These are phyloP conservation scores for Aegle marmelos DNA, from an alignment of 345 rosid species.

Conservation along the genomic window DNA sequence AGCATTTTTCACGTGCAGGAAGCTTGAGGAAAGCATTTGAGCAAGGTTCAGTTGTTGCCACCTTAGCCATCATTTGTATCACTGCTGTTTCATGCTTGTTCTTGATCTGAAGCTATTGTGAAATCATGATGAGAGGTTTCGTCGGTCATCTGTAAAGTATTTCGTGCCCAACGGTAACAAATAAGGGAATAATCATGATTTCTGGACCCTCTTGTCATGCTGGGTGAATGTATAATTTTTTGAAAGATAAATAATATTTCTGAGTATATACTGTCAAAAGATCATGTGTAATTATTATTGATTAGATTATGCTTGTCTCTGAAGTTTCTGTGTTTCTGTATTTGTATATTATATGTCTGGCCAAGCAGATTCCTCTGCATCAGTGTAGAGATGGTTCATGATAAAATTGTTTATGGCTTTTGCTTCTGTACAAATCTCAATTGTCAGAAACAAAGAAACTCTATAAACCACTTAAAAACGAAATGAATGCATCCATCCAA, in stretches of 20 bases:
- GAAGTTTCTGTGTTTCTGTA: background rate
- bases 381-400: background rate
- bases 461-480: background rate
- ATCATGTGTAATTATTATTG: background rate
- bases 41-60: conserved; percentile 76
- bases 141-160: conserved; percentile 28
- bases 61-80: conserved; percentile 57
- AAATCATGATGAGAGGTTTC: background rate
- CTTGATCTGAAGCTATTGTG: conserved; percentile 32
- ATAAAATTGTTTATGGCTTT: background rate
- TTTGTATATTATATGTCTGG: background rate
- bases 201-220: background rate
- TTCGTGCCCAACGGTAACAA: conserved; percentile 12
- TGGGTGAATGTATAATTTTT: background rate
- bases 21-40: conserved; percentile 68
- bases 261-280: background rate
- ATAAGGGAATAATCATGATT: conserved; percentile 18
- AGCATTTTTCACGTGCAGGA: conserved; percentile 77
- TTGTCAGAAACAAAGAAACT: background rate
- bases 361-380: background rate
- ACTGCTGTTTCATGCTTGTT: conserved; percentile 44
- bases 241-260: background rate
- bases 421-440: background rate
- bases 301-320: background rate
- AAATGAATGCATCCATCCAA: background rate